Conservation (phyloP, 2,329 filamentous ascomycete genomes). For the Aspergillus pseudoterreus region DNA sequence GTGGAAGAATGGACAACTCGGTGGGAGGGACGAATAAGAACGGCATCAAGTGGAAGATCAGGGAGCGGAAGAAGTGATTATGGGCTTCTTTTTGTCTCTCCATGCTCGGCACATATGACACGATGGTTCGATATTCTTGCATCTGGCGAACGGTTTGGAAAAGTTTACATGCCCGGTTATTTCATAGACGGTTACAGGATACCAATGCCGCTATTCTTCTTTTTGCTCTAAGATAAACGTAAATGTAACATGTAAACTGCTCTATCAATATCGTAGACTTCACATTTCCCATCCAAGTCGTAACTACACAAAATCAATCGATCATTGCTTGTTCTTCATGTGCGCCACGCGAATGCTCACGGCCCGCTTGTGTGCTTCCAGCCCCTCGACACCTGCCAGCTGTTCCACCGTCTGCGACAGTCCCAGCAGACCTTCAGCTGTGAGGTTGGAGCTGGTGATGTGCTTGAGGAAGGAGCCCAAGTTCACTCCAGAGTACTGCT, state of each 20-base stretch:
- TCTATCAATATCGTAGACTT: background rate
- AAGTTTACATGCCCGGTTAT: slow-evolving; percentile 9
- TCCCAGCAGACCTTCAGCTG: slow-evolving; percentile 76
- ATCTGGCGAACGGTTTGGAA: slow-evolving; percentile 6
- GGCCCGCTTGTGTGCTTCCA: slow-evolving; percentile 84
- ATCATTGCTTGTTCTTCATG: slow-evolving; percentile 26
- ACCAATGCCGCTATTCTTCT: slow-evolving; percentile 10
- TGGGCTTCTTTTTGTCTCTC: slow-evolving; percentile 5
- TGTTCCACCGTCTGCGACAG: slow-evolving; percentile 91
- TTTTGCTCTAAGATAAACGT: background rate
- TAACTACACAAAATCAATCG: slow-evolving; percentile 1
- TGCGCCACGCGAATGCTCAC: slow-evolving; percentile 61
- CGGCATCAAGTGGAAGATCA: slow-evolving; percentile 61
- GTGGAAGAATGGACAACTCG: slow-evolving; percentile 58
- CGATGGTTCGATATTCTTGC: slow-evolving; percentile 4
- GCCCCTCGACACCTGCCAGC: slow-evolving; percentile 85
- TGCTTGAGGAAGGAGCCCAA: slow-evolving; percentile 95
- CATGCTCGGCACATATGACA: background rate
- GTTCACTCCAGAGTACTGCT: slow-evolving; percentile 98
- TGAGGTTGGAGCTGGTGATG: slow-evolving; percentile 91
- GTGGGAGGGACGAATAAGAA: slow-evolving; percentile 61
- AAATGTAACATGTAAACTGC: background rate
- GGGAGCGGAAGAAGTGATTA: slow-evolving; percentile 52
- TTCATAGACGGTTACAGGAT: slow-evolving; percentile 12
- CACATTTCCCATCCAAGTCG: background rate